Evolutionary conservation across 805 yeast genomes (phyloP).

Genomic region (Huiozyma sinensis): DNA sequence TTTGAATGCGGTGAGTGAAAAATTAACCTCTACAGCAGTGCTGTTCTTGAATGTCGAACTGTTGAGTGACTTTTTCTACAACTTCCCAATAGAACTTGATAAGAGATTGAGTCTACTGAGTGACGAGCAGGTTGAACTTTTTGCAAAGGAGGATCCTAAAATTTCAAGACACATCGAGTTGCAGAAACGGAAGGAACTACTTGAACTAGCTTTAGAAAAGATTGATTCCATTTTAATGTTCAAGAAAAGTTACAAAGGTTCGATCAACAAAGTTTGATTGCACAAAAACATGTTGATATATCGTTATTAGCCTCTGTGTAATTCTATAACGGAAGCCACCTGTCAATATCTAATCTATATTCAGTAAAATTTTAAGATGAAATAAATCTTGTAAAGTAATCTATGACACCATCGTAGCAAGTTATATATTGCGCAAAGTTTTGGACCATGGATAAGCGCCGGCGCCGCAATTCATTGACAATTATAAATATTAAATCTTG

Average conservation of each 20-base stretch:
- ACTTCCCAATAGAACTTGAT: constrained; percentile 91
- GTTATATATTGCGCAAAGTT: constrained; percentile 58
- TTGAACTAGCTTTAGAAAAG: constrained; percentile 73
- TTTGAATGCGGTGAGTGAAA: constrained; percentile 83
- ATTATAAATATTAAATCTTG: constrained; percentile 50
- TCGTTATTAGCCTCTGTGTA: not conserved
- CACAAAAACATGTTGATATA: not conserved
- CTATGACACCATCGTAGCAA: constrained; percentile 49
- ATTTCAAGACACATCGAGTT: constrained; percentile 83
- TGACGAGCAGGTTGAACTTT: constrained; percentile 69
- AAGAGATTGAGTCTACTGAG: constrained; percentile 50
- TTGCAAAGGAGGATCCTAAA: constrained; percentile 92
- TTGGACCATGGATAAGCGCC: constrained; percentile 71
- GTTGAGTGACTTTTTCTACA: constrained; percentile 88
- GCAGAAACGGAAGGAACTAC: constrained; percentile 82
- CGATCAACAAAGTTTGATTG: constrained; percentile 1
- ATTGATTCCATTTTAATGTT: constrained; percentile 50
- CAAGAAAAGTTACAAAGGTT: constrained; percentile 25
- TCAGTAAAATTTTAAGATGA: not conserved
- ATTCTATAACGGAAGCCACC: not conserved
- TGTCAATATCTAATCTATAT: not conserved
- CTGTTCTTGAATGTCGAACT: constrained; percentile 87
- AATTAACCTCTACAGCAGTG: constrained; percentile 86
- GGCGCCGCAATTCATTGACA: constrained; percentile 53
- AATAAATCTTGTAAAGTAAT: constrained; percentile 14